Conservation (phyloP, 129 eudicot species). For the Artemisia argyi region DNA sequence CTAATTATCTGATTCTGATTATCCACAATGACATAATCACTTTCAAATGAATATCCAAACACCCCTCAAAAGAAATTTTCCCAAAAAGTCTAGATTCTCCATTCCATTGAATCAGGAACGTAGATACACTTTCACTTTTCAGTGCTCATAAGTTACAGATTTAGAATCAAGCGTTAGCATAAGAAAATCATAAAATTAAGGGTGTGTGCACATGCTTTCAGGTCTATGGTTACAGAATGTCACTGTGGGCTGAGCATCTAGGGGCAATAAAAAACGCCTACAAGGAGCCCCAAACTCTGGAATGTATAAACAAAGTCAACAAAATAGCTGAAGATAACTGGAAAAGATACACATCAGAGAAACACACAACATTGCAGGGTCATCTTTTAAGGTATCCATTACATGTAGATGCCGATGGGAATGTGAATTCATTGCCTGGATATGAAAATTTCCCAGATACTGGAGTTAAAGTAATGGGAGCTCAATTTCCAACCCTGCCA, state of each 20-base stretch:
- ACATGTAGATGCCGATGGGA: conserved; percentile 58
- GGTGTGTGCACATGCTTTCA: conserved; percentile 17
- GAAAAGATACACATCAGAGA: conserved; percentile 44
- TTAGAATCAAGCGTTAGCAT: neutral
- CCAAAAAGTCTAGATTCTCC: too few relatives aligned
- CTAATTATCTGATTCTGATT: too few relatives aligned
- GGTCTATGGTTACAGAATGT: conserved; percentile 85
- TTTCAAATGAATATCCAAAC: too few relatives aligned
- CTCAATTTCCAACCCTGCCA: conserved; percentile 56
- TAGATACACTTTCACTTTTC: too few relatives aligned
- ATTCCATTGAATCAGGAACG: too few relatives aligned
- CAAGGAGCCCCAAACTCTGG: conserved; percentile 52
- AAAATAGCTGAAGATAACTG: conserved; percentile 61
- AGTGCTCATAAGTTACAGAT: too few relatives aligned
- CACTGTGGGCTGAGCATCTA: conserved; percentile 84
- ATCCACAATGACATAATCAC: too few relatives aligned
- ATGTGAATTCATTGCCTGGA: conserved; percentile 51
- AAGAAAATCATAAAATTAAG: neutral
- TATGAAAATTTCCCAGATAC: conserved; percentile 71
- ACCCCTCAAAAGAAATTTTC: too few relatives aligned
- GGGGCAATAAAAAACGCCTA: conserved; percentile 46
- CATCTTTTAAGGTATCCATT: conserved; percentile 85
- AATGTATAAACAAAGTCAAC: conserved; percentile 69
- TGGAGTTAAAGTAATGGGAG: conserved; percentile 79
- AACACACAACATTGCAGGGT: conserved; percentile 47